Evolutionary conservation across 306 rosid species (phyloP).

Genomic region (Cajanus cajan): DNA sequence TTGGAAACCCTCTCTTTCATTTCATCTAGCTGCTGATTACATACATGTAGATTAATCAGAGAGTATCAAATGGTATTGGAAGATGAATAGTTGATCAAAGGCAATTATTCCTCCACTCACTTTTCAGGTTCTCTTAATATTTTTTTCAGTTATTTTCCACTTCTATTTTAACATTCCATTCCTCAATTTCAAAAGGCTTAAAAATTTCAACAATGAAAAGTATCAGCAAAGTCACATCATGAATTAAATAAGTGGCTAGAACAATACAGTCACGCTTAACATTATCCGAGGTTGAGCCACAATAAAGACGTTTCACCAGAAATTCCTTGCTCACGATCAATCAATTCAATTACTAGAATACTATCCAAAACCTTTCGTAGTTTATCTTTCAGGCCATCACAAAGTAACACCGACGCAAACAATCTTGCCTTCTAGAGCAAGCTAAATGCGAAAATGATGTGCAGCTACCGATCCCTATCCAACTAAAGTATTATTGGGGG

Average conservation of each 20-base stretch:
- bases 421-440: background rate
- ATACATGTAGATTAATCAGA: conserved; percentile 4
- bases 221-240: background rate
- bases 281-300: conserved; percentile 1
- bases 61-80: background rate
- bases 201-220: conserved; percentile 2
- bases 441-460: background rate
- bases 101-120: conserved; percentile 1
- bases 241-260: background rate
- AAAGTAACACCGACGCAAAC: background rate
- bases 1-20: conserved; percentile 54
- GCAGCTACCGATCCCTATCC: background rate
- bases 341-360: background rate
- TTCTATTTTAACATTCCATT: background rate
- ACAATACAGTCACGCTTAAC: background rate
- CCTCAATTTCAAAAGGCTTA: background rate
- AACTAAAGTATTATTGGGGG: background rate
- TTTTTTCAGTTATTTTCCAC: conserved; percentile 3
- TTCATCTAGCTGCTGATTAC: conserved; percentile 55
- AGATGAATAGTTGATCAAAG: background rate
- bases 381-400: background rate
- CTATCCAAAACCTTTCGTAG: background rate
- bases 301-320: background rate
- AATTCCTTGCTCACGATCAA: background rate
- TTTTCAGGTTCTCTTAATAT: background rate